These are phyloP conservation scores for Plasmodium blacklocki DNA, from an alignment of 169 alveolate genomes.

Conservation along the genomic window DNA sequence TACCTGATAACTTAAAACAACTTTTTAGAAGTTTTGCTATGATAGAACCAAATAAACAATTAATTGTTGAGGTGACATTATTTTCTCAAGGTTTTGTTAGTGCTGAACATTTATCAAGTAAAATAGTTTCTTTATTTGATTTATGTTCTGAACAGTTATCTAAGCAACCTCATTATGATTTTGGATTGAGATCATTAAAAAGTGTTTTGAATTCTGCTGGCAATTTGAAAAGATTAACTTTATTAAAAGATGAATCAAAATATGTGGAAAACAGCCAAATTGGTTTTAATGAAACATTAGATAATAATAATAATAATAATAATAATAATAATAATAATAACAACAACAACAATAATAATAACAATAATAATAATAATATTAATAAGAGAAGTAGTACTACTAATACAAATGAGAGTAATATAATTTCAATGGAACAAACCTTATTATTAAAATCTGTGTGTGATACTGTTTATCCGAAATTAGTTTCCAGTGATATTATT, in stretches of 20 bases:
- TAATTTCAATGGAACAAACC: slow-evolving; percentile 91
- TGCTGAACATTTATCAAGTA: slow-evolving; percentile 94
- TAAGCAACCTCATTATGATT: slow-evolving; percentile 98
- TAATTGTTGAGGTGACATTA: slow-evolving; percentile 94
- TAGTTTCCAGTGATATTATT: slow-evolving; percentile 96
- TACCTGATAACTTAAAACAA: slow-evolving; percentile 97
- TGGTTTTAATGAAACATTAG: too few relatives aligned
- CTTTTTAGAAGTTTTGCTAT: slow-evolving; percentile 95
- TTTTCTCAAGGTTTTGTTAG: slow-evolving; percentile 96
- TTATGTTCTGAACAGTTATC: slow-evolving; percentile 94
- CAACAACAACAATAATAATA: slow-evolving; percentile 3
- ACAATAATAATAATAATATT: slow-evolving; percentile 1
- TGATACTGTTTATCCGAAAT: slow-evolving; percentile 96
- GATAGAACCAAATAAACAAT: slow-evolving; percentile 93
- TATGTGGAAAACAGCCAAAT: slow-evolving; percentile 76
- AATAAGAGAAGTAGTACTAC: not conserved
- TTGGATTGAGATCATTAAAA: slow-evolving; percentile 98
- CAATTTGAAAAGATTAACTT: slow-evolving; percentile 91
- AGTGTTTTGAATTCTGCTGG: slow-evolving; percentile 96
- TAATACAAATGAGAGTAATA: slow-evolving; percentile 10
- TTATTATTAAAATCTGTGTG: slow-evolving; percentile 94
- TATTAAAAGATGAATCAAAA: slow-evolving; percentile 85
- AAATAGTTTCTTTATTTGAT: slow-evolving; percentile 96
- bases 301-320: slow-evolving; percentile 34
- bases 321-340: slow-evolving; percentile 26